Percentiles rank a stretch among this genome's conserved stretches.
phyloP scores from a whole-genome alignment of 345 rosid species.

The Eucalyptus urophylla region DNA sequence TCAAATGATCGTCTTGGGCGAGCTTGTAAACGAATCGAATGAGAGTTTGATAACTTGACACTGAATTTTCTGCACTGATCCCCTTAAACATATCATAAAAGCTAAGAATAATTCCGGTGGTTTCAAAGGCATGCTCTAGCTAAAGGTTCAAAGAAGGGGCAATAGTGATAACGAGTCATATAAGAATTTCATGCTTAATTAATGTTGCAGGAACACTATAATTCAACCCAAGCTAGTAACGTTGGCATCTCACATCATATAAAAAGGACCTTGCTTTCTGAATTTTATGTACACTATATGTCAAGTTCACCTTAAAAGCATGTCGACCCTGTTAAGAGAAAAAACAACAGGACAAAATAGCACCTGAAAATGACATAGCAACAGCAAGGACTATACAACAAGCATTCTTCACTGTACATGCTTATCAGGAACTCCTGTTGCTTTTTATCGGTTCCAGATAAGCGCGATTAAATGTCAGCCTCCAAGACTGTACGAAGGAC shows the following conservation, averaged over 20 bases:
- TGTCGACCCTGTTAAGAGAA: background rate
- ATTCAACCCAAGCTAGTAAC: background rate
- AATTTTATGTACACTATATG: background rate
- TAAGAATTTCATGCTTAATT: background rate
- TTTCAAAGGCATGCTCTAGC: background rate
- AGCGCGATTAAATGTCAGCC: conserved; percentile 2
- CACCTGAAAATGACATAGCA: background rate
- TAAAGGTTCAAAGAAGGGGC: background rate
- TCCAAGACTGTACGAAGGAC: conserved; percentile 10
- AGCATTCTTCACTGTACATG: background rate
- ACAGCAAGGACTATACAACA: background rate
- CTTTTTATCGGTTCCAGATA: background rate
- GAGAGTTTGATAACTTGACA: background rate
- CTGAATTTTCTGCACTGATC: background rate
- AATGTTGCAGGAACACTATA: background rate
- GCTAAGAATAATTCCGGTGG: background rate
- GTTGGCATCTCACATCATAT: background rate
- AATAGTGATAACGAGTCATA: background rate
- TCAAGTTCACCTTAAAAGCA: background rate
- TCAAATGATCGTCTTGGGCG: background rate
- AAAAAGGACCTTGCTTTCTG: background rate
- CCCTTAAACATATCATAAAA: background rate
- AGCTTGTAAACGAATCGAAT: background rate
- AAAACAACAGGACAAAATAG: background rate
- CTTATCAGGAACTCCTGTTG: background rate